Conservation (phyloP, 2,329 filamentous ascomycete species). For the Fusarium brevicatenulatum region DNA sequence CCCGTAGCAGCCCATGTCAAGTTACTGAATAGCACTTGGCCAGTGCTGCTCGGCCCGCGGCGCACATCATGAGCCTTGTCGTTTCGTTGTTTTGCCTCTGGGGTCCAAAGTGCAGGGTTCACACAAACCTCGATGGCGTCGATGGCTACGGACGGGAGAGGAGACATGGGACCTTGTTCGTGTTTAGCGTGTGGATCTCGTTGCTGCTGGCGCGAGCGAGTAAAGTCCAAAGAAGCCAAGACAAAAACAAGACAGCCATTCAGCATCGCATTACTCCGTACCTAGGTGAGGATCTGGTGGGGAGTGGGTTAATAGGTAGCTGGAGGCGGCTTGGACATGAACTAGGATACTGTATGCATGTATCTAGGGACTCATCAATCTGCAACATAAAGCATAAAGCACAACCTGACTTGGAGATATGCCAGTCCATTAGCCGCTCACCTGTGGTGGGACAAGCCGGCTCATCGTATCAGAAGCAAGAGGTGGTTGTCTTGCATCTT, state of each 20-base stretch:
- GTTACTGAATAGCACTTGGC: conserved; percentile 24
- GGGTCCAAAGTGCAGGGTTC: conserved; percentile 39
- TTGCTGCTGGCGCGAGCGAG: conserved; percentile 38
- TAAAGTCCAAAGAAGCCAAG: conserved; percentile 29
- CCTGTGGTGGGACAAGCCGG: conserved; percentile 14
- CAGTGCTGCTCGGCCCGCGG: conserved; percentile 43
- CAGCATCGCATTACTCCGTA: conserved; percentile 19
- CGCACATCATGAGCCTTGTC: conserved; percentile 41
- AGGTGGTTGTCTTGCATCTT: conserved; percentile 27
- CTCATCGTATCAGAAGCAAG: conserved; percentile 24
- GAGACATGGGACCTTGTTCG: conserved; percentile 45
- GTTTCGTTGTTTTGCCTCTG: conserved; percentile 39
- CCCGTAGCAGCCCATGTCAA: conserved; percentile 31
- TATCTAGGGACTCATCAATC: conserved; percentile 19
- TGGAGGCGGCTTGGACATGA: conserved; percentile 23
- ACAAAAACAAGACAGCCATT: conserved; percentile 33
- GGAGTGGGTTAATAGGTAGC: conserved; percentile 32
- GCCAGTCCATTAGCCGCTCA: conserved; percentile 28
- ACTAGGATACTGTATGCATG: conserved; percentile 5
- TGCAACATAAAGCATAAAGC: conserved; percentile 13
- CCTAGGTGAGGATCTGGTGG: conserved; percentile 34
- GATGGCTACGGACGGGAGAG: conserved; percentile 45
- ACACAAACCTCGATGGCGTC: conserved; percentile 41
- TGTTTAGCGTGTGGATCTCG: conserved; percentile 42
- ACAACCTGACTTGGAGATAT: conserved; percentile 21